Conservation (phyloP, 192 early-diverging fungal species). For the Jimgerdemannia flammicorona region DNA sequence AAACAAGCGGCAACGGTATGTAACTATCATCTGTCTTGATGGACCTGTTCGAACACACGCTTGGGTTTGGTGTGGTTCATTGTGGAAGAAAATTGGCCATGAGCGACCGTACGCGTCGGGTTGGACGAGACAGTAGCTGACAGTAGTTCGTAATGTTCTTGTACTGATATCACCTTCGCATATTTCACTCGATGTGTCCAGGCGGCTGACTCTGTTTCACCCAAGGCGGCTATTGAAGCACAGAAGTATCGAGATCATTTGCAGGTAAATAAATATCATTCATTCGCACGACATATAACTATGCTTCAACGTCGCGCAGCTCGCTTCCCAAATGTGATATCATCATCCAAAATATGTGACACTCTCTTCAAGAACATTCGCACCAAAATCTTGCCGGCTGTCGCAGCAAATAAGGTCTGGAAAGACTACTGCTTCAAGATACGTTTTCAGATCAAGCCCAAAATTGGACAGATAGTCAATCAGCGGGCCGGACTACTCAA, state of each 20-base stretch:
- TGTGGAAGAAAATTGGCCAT: too few species aligned
- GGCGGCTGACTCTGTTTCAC: too few species aligned
- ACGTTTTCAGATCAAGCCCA: constrained; percentile 31
- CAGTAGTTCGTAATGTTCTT: too few species aligned
- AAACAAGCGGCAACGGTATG: constrained; percentile 5
- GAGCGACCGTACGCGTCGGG: too few species aligned
- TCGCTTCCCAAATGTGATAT: too few species aligned
- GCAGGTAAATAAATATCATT: constrained; percentile 7
- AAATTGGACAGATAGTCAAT: constrained; percentile 43
- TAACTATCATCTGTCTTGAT: not conserved
- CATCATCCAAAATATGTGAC: not conserved
- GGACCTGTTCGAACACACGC: too few species aligned
- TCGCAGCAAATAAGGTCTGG: constrained; percentile 21
- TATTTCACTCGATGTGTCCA: too few species aligned
- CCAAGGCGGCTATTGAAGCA: constrained; percentile 23
- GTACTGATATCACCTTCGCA: too few species aligned
- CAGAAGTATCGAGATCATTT: constrained; percentile 18
- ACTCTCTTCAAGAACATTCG: constrained; percentile 26
- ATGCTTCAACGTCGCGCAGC: not conserved
- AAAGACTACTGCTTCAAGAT: constrained; percentile 21
- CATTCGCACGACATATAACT: not conserved
- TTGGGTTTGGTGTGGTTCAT: too few species aligned
- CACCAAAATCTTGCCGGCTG: constrained; percentile 27
- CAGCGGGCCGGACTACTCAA: constrained; percentile 28
- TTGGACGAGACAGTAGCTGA: too few species aligned